A percentile compares a stretch with the other conserved stretches of the same genome.
Conservation (phyloP, 164 flowering plant species). For the Magnolia officinalis region DNA sequence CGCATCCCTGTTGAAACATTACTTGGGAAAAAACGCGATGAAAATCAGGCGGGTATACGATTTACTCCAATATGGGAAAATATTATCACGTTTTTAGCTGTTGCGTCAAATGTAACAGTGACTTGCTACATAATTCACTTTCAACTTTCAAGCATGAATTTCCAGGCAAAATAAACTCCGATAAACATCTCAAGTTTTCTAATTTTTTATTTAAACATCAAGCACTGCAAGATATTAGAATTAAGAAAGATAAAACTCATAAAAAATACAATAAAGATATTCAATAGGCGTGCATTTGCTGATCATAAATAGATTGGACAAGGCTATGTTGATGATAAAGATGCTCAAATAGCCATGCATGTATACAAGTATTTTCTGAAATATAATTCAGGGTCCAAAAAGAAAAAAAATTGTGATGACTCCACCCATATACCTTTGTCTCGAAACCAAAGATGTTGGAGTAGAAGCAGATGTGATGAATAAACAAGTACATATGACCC, state of each 20-base stretch:
- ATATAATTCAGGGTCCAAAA: background rate
- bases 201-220: background rate
- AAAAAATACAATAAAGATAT: background rate
- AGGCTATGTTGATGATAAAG: background rate
- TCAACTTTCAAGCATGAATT: background rate
- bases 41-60: background rate
- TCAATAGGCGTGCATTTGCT: background rate
- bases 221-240: no score
- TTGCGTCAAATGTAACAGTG: background rate
- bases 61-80: background rate
- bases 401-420: background rate
- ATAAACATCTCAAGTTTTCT: background rate
- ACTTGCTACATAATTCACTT: background rate
- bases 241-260: background rate
- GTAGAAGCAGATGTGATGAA: conserved; percentile 72
- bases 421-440: conserved; percentile 64
- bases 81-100: background rate
- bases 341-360: no score
- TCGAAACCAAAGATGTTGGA: conserved; percentile 96
- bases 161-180: background rate
- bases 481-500: conserved; percentile 95
- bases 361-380: background rate
- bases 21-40: background rate
- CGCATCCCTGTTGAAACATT: no score
- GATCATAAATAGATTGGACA: background rate